Base-by-base conservation (phyloP, 441 rosid genomes). In the Codiaeum variegatum region DNA sequence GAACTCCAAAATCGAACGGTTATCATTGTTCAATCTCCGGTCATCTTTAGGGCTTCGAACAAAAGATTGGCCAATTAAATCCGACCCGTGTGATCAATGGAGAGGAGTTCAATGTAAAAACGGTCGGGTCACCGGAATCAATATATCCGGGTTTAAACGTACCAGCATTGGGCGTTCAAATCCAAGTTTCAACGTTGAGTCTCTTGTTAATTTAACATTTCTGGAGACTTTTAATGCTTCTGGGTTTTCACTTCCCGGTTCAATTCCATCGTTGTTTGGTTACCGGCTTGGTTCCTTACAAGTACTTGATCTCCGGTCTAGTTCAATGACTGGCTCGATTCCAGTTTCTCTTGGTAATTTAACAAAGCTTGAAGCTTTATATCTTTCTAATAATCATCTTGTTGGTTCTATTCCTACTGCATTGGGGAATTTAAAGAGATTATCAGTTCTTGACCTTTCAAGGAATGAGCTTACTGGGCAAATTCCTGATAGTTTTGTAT, bases 271-370 rank as follows among this genome's bases (percentile, higher is more conserved):
- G 19, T 90, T 87, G 96, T 85, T 95, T 46, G 97, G 99, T 34
- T 63, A 52, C 69, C 67, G 59, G 19, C 78, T 93, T 46, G 73
- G 65, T 65, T 73, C 82, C 0, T 80, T 91, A 74, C 86, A 75
- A 76, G 90, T 84, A 23, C 82, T 95, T 79, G 99, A 95, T 89
- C 97, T 95, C 80, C 84, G 87, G 80, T 91, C 87, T 47, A 85
- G 88, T 55, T 83, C 87, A 36, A 77, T 93, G 21, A 80, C 32
- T 15, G 97, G 97, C 70, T 67, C 79, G 36, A 66, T 95, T 74
- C 99, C 98, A 52, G 70, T 54, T 31, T 83, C 90, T 31, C 79
- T 95, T 29, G 97, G 97, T 62, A 85, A 86, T 71, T 78, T 91
- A 52, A 83, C 86, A 72, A 80, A 67, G 67, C 84, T 93, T 66